A percentile compares a stretch with the other conserved stretches of the same genome.
These are phyloP conservation scores for Yamadazyma atmosphaerica DNA, from an alignment of 1,139 yeast genomes.

Conservation along the genomic window DNA sequence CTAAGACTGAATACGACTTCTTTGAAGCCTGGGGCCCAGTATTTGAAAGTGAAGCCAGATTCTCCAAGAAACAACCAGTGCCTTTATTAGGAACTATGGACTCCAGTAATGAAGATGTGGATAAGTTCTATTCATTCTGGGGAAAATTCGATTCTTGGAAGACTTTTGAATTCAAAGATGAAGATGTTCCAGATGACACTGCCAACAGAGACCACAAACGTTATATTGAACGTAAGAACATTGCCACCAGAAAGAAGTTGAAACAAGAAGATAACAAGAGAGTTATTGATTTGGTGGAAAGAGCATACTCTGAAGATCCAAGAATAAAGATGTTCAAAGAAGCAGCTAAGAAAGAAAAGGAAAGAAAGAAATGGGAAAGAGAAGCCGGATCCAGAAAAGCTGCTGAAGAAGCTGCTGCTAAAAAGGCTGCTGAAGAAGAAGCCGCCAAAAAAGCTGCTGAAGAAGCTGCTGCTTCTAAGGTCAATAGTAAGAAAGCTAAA, in stretches of 20 bases:
- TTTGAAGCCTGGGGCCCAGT: conserved; percentile 92
- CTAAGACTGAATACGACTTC: conserved; percentile 70
- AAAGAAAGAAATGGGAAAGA: conserved; percentile 93
- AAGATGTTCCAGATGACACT: conserved; percentile 99
- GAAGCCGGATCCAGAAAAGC: conserved; percentile 98
- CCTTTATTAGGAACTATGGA: conserved; percentile 74
- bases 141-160: conserved; percentile 98
- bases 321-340: conserved; percentile 93
- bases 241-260: conserved; percentile 94
- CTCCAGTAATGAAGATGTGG: conserved; percentile 79
- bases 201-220: conserved; percentile 99
- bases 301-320: conserved; percentile 89
- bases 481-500: conserved; percentile 80
- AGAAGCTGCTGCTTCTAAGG: conserved; percentile 94
- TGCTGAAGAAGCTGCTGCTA: conserved; percentile 79
- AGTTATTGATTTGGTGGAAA: conserved; percentile 80
- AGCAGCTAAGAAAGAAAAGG: conserved; percentile 93
- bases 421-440: conserved; percentile 76
- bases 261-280: conserved; percentile 97
- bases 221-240: conserved; percentile 95
- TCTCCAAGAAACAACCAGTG: conserved; percentile 87
- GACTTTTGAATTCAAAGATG: conserved; percentile 95
- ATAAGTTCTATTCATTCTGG: conserved; percentile 87
- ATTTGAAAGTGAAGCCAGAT: conserved; percentile 86
- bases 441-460: conserved; percentile 74